A percentile compares a stretch with the other conserved stretches of the same genome.
Conservation (phyloP, 768 basidiomycete genomes). For the Termitomyces sp. region DNA sequence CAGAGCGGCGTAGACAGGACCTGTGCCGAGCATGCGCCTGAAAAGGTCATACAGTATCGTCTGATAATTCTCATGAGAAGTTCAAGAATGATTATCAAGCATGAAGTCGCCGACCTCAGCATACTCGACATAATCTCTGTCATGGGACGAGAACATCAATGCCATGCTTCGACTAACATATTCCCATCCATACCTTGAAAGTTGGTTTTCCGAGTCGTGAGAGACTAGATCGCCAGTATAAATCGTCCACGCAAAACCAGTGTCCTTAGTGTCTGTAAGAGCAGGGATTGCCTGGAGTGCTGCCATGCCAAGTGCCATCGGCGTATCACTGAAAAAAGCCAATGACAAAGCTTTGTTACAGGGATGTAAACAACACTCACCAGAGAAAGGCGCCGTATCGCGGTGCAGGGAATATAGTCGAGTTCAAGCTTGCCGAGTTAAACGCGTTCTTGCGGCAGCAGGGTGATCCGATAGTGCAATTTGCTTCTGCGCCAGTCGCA, state of each 20-base stretch:
- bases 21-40: slow-evolving; percentile 52
- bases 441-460: slow-evolving; percentile 59
- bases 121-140: slow-evolving; percentile 54
- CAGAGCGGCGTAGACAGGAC: slow-evolving; percentile 70
- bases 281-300: slow-evolving; percentile 63
- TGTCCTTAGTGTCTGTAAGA: slow-evolving; percentile 52
- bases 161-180: background rate
- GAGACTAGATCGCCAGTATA: slow-evolving; percentile 74
- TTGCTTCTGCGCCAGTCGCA: slow-evolving; percentile 64
- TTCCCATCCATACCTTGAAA: slow-evolving; percentile 40
- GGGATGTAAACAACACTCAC: slow-evolving; percentile 20
- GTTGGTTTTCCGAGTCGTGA: slow-evolving; percentile 62
- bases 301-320: slow-evolving; percentile 52
- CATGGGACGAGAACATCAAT: background rate
- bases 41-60: slow-evolving; percentile 62
- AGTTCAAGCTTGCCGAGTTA: slow-evolving; percentile 45
- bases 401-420: slow-evolving; percentile 52
- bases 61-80: slow-evolving; percentile 23
- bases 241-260: slow-evolving; percentile 59
- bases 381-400: slow-evolving; percentile 62
- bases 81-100: background rate
- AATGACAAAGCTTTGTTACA: background rate
- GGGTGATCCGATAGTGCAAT: slow-evolving; percentile 53
- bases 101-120: slow-evolving; percentile 40
- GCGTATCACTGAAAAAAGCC: slow-evolving; percentile 46